Percentiles rank a stretch among this genome's conserved stretches.
Conservation (phyloP, 345 rosid species). For the Eucalyptus pauciflora region DNA sequence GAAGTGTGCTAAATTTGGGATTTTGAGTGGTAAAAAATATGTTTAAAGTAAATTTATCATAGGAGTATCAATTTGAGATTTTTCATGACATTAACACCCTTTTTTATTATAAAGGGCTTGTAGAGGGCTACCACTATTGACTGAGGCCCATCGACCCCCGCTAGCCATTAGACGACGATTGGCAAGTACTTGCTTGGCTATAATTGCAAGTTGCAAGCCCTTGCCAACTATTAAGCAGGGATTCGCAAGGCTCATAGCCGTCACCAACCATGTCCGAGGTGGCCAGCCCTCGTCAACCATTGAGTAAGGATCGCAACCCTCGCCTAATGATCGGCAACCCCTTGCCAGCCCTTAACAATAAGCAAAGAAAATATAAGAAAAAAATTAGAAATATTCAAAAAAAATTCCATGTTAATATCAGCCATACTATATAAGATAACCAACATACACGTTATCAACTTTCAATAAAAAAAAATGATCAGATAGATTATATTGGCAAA, state of each 20-base stretch:
- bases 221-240: rapidly evolving
- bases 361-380: too few species aligned
- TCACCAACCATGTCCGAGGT: background rate
- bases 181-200: background rate
- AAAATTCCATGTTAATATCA: rapidly evolving
- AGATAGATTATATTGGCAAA: rapidly evolving
- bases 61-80: too few species aligned
- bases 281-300: background rate
- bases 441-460: rapidly evolving
- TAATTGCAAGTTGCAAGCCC: background rate
- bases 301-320: too few species aligned
- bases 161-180: background rate
- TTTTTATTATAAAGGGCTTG: background rate
- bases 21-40: too few species aligned
- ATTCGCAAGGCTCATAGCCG: background rate
- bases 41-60: too few species aligned
- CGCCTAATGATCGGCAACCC: too few species aligned
- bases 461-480: too few species aligned
- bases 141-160: rapidly evolving
- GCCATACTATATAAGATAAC: too few species aligned
- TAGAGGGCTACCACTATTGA: background rate
- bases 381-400: background rate
- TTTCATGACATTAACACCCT: too few species aligned
- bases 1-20: too few species aligned
- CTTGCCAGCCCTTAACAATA: too few species aligned